Evolutionary conservation across 805 yeast genomes (phyloP).

Genomic region (Candida railenensis): DNA sequence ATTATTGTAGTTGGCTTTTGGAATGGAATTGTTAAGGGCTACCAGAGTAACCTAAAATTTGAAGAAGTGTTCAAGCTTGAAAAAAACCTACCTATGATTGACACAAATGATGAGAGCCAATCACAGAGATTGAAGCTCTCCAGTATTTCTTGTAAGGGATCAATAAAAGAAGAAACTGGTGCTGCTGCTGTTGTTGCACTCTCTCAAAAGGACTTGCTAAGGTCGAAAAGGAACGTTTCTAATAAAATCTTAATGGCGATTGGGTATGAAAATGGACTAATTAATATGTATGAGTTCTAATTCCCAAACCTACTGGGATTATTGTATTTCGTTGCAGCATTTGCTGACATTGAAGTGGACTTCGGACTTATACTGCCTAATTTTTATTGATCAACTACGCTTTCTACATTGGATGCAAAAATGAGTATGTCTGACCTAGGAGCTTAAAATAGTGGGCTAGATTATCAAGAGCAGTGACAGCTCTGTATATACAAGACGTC

Average conservation of each 20-base stretch:
- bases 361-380: too few species aligned
- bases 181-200: neutral
- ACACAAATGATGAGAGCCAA: conserved; percentile 7
- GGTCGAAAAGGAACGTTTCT: conserved; percentile 10
- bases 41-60: conserved; percentile 5
- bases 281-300: conserved; percentile 33
- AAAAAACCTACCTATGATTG: conserved; percentile 12
- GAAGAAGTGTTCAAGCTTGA: conserved; percentile 11
- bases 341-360: too few species aligned
- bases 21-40: conserved; percentile 48
- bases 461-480: too few species aligned
- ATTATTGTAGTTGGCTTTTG: conserved; percentile 40
- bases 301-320: too few species aligned
- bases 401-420: too few species aligned
- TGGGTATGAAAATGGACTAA: conserved; percentile 57
- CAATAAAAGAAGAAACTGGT: conserved; percentile 1
- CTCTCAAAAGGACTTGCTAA: conserved; percentile 1
- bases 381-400: too few species aligned
- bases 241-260: conserved; percentile 35
- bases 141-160: conserved; percentile 2
- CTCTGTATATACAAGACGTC: too few species aligned
- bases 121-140: conserved; percentile 8
- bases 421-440: too few species aligned
- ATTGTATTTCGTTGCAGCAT: too few species aligned
- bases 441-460: too few species aligned